Conservation (phyloP, 495 filamentous ascomycete genomes). For the Penicillium roqueforti region DNA sequence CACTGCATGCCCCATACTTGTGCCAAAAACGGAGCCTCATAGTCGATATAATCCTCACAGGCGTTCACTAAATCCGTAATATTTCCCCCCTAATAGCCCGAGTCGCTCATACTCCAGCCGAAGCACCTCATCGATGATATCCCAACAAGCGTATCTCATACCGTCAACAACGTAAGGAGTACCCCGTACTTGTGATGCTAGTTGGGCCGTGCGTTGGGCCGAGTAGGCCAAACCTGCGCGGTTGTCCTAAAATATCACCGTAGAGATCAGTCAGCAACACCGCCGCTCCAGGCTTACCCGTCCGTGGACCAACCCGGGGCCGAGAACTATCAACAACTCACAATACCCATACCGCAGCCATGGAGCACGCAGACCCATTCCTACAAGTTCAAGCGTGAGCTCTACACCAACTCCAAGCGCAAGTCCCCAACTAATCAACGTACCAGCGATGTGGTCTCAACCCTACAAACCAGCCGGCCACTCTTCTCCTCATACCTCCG, state of each 20-base stretch:
- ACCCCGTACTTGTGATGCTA: too few relatives aligned
- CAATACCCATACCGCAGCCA: conserved; percentile 30
- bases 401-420: neutral
- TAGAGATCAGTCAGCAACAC: neutral
- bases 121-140: too few relatives aligned
- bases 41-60: too few relatives aligned
- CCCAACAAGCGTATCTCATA: too few relatives aligned
- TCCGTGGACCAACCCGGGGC: conserved; percentile 18
- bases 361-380: conserved; percentile 79
- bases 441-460: conserved; percentile 74
- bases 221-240: neutral
- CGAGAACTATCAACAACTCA: conserved; percentile 6
- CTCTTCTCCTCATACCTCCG: conserved; percentile 94
- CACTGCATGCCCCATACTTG: too few relatives aligned
- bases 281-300: conserved; percentile 10
- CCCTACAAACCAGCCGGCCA: conserved; percentile 71
- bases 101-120: too few relatives aligned
- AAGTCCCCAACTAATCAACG: conserved; percentile 9
- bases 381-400: conserved; percentile 84
- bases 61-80: too few relatives aligned
- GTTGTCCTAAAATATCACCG: neutral
- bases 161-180: too few relatives aligned
- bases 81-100: too few relatives aligned
- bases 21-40: too few relatives aligned
- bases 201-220: too few relatives aligned